Evolutionary conservation across 352 stramenopile genomes (phyloP), one percentile per base, ranked within the genome.

Genomic region (Globisporangium irregulare): DNA sequence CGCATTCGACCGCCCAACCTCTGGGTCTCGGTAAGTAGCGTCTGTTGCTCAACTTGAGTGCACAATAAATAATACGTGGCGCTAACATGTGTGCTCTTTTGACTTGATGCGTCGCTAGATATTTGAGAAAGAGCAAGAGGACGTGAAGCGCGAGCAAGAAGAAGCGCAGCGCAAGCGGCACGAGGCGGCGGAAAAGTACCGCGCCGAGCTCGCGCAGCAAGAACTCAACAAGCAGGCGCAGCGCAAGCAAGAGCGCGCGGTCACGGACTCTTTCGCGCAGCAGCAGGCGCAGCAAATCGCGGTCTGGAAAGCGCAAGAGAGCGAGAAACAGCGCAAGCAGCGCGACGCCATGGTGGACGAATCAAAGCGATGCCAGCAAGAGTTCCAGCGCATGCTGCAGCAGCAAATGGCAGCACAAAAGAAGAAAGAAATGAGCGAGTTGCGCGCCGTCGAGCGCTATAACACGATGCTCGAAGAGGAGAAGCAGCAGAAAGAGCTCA

Each of bases 101-200:
- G 67, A 46, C 43, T 53, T 62, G 10, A 18, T 18, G 7, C 20
- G 6, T 34, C 12, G 20, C 15, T 54, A 87, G 68, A 77, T 90
- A 66, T 90, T 86, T 60, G 79, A 87, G n/a, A 74, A 83, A 41
- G 81, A 91, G 60, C 72, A 78, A 53, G 75, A 74, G 5, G 78
- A 89, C 10, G 80, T 89, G 53, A 72, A 78, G 36, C 75, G 80
- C n/a, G 80, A 83, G 63, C 75, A 75, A 32, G 79, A 85, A 41
- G 77, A 87, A 48, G 63, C 71, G 8, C 76, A 82, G 62, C 73
- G 75, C 10, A 77, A 73, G 38, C 77, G 75, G 1, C 67, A 86
- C 48, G 74, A 71, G 15, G 80, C 71, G 8, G 78, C 78, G 3
- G 69, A 70, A 14, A 61, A 79, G 51, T 86, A 87, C 38, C 73